Evolutionary conservation across 345 rosid genomes (phyloP), one percentile per base, ranked within the genome.

Genomic region (Ceriops decandra): DNA sequence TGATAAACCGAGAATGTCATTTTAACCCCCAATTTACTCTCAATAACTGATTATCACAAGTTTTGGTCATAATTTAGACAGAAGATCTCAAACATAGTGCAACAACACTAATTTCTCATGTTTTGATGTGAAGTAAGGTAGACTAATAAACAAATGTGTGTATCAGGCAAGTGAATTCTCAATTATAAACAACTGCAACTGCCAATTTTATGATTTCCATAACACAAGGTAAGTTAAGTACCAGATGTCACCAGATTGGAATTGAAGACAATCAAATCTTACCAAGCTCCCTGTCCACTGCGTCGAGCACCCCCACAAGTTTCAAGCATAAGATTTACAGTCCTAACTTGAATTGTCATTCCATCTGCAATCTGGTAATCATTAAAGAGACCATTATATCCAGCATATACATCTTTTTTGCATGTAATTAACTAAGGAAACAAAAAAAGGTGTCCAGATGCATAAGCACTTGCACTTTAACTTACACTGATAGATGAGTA

Each of bases 361-460:
- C 99, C 99, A 85, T 95, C 99, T 76, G 99, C 98, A 81, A 95
- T 88, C 99, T 95, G 89, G 82, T 63, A 69, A 72, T 68, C 20
- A 6, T 52, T 42, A 72, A 71, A 35, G 65, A 15, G 56, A 74
- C 32, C 60, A 57, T 52, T n/a, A 42, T 53, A 58, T 69, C 62
- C 68, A 26, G 63, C 38, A 8, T 58, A 20, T 69, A 54, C 57
- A 62, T 27, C 24, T 42, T 62, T 56, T 62, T 24, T 36, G 52
- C 15, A 52, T 15, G 13, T 33, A 52, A 32, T 35, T 15, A n/a
- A 57, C 52, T 47, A 62, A 21, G 11, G 31, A 61, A 73, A 19
- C 21, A 9, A 47, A 20, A 20, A 38, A 30, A 38, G 19, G 49
- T 63, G 32, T 42, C 33, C 28, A 4, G 66, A 20, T 47, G 36